Percentiles rank a stretch among this genome's conserved stretches.
phyloP scores from a whole-genome alignment of 2,329 filamentous ascomycete genomes.

The Hymenotorrendiella dingleyae region DNA sequence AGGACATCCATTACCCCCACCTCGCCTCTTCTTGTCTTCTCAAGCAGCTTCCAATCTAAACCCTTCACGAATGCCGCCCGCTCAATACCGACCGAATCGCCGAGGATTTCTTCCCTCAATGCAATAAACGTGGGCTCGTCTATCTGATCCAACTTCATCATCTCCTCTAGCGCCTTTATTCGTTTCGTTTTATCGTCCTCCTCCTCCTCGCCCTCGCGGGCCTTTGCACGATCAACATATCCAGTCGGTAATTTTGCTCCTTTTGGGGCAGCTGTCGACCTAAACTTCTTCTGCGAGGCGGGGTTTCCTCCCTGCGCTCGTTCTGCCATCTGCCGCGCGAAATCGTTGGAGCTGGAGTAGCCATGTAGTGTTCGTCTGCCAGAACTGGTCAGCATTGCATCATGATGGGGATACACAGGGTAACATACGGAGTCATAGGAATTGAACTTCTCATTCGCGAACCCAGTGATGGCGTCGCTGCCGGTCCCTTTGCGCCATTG shows the following conservation, averaged over 20 bases:
- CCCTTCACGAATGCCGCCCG: constrained; percentile 90
- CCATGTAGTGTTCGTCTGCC: constrained; percentile 19
- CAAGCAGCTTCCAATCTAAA: constrained; percentile 75
- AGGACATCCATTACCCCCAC: constrained; percentile 43
- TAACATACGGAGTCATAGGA: constrained; percentile 83
- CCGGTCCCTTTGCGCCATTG: constrained; percentile 41
- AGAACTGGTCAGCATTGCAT: neutral
- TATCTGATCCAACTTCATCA: constrained; percentile 78
- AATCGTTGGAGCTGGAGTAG: constrained; percentile 45
- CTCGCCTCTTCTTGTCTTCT: constrained; percentile 63
- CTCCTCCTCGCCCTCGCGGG: constrained; percentile 48
- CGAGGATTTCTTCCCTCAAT: constrained; percentile 69
- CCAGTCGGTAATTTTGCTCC: constrained; percentile 74
- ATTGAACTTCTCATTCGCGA: constrained; percentile 76
- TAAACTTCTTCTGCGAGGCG: constrained; percentile 58
- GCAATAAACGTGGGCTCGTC: constrained; percentile 73
- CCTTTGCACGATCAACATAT: constrained; percentile 75
- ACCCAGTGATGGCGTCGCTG: constrained; percentile 54
- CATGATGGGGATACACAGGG: constrained; percentile 1
- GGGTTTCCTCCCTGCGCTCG: constrained; percentile 52
- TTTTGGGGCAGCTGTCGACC: constrained; percentile 69
- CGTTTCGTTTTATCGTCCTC: constrained; percentile 53
- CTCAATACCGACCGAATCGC: constrained; percentile 59
- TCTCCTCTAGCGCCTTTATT: constrained; percentile 73
- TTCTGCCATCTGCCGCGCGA: constrained; percentile 77